Base-by-base conservation (phyloP, 805 yeast genomes). In the Myxozyma melibiosi region DNA sequence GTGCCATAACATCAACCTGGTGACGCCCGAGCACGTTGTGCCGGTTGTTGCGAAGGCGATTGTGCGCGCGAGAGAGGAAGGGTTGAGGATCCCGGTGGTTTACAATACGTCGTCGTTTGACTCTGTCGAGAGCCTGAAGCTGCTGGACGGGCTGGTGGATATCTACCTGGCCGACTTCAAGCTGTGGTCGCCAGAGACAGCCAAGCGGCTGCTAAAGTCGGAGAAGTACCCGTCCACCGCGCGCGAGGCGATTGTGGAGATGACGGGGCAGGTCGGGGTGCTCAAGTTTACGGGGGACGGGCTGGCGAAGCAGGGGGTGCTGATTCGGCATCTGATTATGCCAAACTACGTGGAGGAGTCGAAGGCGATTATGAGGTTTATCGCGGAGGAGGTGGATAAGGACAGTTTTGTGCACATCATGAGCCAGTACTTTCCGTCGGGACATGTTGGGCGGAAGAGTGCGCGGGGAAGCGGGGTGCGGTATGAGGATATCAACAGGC, bases 11-110 rank as follows among this genome's bases (percentile, higher is more conserved):
- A 46, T 62, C 51, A 62, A 62, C 40, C 47, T 62, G 7, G 65
- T 62, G 37, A 62, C 65, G 34, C 65, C 65, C 14, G 65, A 62
- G 45, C 65, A 62, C 45, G 65, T 62, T 8, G 65, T 61, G 30
- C 65, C 65, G 30, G 25, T 58, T 4, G 65, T 62, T 9, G 60
- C 45, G 20, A 58, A 61, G 37, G 65, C 65, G 43, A 57, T 62
- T 22, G 39, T 61, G 11, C 28, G 30, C n/a, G 65, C 65, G 33
- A 37, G 61, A 11, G 59, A 49, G 11, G 47, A 52, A 51, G 64
- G 64, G 6, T 45, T 62, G 48, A 28, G 35, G 45, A 48, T 61
- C 14, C 65, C 65, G 41, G 57, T 62, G 25, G 65, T 62, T 42
- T 62, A 62, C 41, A 62, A 61, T 31, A 62, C 65, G 24, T 61